phyloP scores from a whole-genome alignment of 202 grass and related monocot genomes.

The Digitaria exilis region DNA sequence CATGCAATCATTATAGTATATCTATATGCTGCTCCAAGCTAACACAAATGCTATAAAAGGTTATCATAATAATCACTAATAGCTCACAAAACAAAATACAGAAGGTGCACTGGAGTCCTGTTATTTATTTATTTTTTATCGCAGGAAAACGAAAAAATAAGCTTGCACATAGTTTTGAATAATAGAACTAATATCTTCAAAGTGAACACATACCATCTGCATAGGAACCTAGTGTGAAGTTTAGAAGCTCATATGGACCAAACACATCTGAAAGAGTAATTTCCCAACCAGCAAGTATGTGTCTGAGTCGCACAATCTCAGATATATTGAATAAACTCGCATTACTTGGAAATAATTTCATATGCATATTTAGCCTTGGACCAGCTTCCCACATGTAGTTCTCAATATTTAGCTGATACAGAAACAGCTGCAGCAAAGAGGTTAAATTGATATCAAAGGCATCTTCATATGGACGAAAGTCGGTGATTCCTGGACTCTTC shows the following conservation, averaged over 20 bases:
- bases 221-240: constrained; percentile 75
- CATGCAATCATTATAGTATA: not conserved
- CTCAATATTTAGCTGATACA: constrained; percentile 62
- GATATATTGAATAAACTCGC: constrained; percentile 54
- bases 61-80: not conserved
- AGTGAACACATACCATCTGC: constrained; percentile 54
- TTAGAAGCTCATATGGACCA: constrained; percentile 96
- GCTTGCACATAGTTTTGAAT: not conserved
- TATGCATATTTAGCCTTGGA: constrained; percentile 79
- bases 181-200: not conserved
- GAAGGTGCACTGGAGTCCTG: not conserved
- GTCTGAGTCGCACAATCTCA: constrained; percentile 67
- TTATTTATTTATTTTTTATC: not conserved
- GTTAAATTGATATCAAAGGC: constrained; percentile 61
- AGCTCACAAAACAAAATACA: not conserved
- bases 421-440: constrained; percentile 47
- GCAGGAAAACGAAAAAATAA: not conserved
- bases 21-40: not conserved
- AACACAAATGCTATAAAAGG: not conserved
- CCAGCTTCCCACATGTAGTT: constrained; percentile 75
- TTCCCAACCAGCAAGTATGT: constrained; percentile 81
- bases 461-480: constrained; percentile 66
- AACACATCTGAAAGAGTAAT: constrained; percentile 86
- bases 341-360: constrained; percentile 78
- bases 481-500: constrained; percentile 85